Base-by-base conservation (phyloP, 1,139 yeast genomes). In the Nakaseomyces bracarensis region DNA sequence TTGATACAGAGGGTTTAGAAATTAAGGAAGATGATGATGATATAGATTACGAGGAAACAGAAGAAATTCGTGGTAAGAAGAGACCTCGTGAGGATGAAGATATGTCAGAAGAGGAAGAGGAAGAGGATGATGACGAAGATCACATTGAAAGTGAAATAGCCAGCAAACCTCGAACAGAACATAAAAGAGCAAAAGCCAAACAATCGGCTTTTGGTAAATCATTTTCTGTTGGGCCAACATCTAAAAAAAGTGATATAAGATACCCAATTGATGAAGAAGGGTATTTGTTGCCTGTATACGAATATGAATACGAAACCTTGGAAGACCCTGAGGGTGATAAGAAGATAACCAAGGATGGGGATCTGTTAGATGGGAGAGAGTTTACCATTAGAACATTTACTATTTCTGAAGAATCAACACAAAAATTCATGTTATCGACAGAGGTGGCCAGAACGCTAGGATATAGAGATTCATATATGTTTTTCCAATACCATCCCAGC, bases 381-480 rank as follows among this genome's bases (percentile, higher is more conserved):
- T 91, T 75, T 65, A 71, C 91, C 46, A 82, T 86, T 48, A 79
- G 89, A 47, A 79, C 93, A 0, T 91, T 91, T 64, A 84, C 85
- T 3, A 74, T 89, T 9, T 64, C 72, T 35, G 86, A 83, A 3
- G 75, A 80, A 45, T 96, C 95, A 3, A 74, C 77, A 30, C 71
- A 79, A 48, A 70, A 80, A 45, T 91, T 77, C 61, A 87, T 91
- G 95, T 74, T 91, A 38, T 83, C 96, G 1, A 89, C 97, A 0
- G 97, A 89, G 58, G 96, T 96, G 1, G 97, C 98, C 0, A 72
- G 97, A 51, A 77, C 89, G 54, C 87, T 89, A 52, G 97, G 97
- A 3, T 87, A 87, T 65, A 73, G 97, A 54, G 98, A 91, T 60
- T 86, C 96, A 1, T 89, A 91, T 56, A 70, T 87, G 44, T 70